Base-by-base conservation (phyloP, 1,284 basidiomycete species). In the Cutaneotrichosporon curvatum region DNA sequence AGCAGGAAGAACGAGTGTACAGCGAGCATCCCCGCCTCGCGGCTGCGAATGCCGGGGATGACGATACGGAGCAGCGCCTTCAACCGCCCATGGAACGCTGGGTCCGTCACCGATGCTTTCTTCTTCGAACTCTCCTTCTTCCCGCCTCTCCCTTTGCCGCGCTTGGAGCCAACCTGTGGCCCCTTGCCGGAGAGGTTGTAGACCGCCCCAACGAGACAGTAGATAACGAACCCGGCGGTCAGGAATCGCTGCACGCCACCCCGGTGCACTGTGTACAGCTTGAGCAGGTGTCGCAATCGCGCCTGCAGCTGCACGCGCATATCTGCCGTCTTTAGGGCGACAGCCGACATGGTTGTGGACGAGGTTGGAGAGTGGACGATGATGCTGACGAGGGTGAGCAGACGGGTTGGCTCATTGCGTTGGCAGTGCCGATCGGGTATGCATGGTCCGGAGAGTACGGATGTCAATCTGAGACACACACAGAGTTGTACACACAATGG, bases 1-100 rank as follows among this genome's bases (percentile, higher is more conserved):
- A 97, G 78, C 44, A 98, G 78, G 55, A 97, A 80, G 61, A 81
- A 80, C 4, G 90, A 87, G 66, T 97, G 91, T 73, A 89, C 83
- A 45, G 84, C 74, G 6, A 98, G 77, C 48, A 97, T 79, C 36
- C 86, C 74, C 0, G 89, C 87, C 70, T 96, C 91, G 59, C 89
- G 87, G 4, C 85, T 88, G 40, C 80, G 79, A 55, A 88, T 73
- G 20, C 83, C 79, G 3, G 92, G 94, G 49, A 97, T 88, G 16
- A 95, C 87, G 53, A 97, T 95, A 25, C 81, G 78, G 21, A 96
- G 74, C 40, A 98, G 84, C 35, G 73, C 73, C 37, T 80, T 78
- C 22, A 98, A 76, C 10, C 89, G 80, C 58, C 82, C 78, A 62
- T 92, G 92, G 74, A 97, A 97, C 15, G 87, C 68, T 0, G 85